Evolutionary conservation across 352 stramenopile genomes (phyloP).

Genomic region (Elongisporangium senticosum): DNA sequence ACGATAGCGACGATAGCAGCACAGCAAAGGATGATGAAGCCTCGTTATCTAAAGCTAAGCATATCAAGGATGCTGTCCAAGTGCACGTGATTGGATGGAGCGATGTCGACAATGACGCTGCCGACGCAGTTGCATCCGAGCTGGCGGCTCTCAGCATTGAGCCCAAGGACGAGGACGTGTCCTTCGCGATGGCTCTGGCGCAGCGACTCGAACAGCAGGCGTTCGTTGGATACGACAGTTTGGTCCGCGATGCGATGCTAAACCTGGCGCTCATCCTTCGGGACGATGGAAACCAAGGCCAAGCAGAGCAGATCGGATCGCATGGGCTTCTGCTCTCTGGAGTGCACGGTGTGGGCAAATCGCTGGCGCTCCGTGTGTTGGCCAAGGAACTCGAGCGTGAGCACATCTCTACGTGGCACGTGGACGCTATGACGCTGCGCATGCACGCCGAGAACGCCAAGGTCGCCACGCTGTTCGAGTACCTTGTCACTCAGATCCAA

Average conservation of each 20-base stretch:
- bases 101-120: constrained; percentile 9
- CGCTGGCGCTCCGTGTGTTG: constrained; percentile 29
- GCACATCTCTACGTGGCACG: constrained; percentile 8
- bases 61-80: neutral
- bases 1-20: constrained; percentile 6
- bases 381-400: constrained; percentile 16
- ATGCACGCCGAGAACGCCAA: constrained; percentile 47
- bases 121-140: neutral
- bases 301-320: constrained; percentile 19
- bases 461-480: constrained; percentile 49
- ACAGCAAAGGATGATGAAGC: neutral
- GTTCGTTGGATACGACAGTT: constrained; percentile 46
- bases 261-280: constrained; percentile 46
- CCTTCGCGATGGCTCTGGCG: constrained; percentile 17
- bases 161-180: constrained; percentile 3
- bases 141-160: constrained; percentile 12
- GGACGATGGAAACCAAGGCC: constrained; percentile 3
- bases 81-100: constrained; percentile 10
- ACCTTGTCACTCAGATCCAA: constrained; percentile 36
- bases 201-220: constrained; percentile 23
- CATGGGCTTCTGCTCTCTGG: constrained; percentile 58
- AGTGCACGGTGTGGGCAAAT: constrained; percentile 66
- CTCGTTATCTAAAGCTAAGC: neutral
- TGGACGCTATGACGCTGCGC: constrained; percentile 48
- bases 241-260: constrained; percentile 49